Evolutionary conservation across 2,329 filamentous ascomycete genomes (phyloP).

Genomic region (Fusarium penzigii): DNA sequence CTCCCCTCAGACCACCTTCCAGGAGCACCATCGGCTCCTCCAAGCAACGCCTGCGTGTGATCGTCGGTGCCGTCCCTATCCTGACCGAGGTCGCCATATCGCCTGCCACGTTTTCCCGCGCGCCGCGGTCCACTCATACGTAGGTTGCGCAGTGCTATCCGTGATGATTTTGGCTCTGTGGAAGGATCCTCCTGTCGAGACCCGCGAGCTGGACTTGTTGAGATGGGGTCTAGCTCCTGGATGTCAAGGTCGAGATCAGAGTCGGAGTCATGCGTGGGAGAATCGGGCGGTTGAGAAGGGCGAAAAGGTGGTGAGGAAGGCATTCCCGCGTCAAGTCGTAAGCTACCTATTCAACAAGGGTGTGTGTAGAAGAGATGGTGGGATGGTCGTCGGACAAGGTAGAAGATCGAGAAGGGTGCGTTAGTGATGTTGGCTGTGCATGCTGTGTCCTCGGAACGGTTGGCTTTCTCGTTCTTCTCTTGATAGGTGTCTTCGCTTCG

Average conservation of each 20-base stretch:
- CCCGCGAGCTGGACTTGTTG: slow-evolving; percentile 37
- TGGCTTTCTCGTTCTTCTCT: slow-evolving; percentile 1
- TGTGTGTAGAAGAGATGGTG: slow-evolving; percentile 1
- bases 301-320: slow-evolving; percentile 54
- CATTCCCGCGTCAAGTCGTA: slow-evolving; percentile 48
- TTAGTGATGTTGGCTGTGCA: slow-evolving; percentile 27
- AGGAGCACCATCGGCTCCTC: slow-evolving; percentile 57
- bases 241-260: slow-evolving; percentile 76
- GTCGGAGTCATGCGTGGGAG: slow-evolving; percentile 68
- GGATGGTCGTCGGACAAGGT: slow-evolving; percentile 14
- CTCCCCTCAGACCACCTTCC: slow-evolving; percentile 62
- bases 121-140: slow-evolving; percentile 66
- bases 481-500: background rate
- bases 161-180: slow-evolving; percentile 48
- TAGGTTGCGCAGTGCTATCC: slow-evolving; percentile 71
- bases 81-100: slow-evolving; percentile 62
- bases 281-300: slow-evolving; percentile 64
- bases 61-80: slow-evolving; percentile 60
- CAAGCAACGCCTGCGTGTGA: slow-evolving; percentile 67
- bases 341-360: slow-evolving; percentile 7
- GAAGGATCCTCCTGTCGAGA: slow-evolving; percentile 30
- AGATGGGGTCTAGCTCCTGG: slow-evolving; percentile 73
- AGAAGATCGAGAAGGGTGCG: slow-evolving; percentile 13
- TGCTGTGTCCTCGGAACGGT: slow-evolving; percentile 18
- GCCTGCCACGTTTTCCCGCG: slow-evolving; percentile 53